Conservation (phyloP, 2,329 filamentous ascomycete species). For the Colletotrichum sp. region DNA sequence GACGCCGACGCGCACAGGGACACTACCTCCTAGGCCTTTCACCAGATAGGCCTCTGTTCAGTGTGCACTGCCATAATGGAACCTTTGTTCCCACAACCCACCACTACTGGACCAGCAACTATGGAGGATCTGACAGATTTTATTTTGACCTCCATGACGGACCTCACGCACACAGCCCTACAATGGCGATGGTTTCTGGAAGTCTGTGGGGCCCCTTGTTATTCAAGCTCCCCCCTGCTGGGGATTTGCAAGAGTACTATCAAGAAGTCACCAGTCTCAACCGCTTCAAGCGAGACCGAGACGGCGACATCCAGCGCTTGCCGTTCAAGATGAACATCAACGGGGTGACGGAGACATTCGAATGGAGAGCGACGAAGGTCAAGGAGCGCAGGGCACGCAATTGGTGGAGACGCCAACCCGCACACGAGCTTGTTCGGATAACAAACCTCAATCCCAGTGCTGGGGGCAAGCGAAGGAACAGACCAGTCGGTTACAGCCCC, state of each 20-base stretch:
- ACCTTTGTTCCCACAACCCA: too few species aligned
- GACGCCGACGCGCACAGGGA: too few species aligned
- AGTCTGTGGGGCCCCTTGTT: background rate
- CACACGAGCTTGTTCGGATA: background rate
- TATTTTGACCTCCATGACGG: background rate
- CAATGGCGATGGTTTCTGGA: background rate
- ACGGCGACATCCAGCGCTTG: background rate
- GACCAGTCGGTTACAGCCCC: background rate
- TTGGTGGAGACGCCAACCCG: background rate
- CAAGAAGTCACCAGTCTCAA: background rate
- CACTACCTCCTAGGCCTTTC: background rate
- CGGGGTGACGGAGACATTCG: background rate
- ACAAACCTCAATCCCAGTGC: background rate
- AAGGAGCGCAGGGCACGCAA: background rate
- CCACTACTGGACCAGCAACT: too few species aligned
- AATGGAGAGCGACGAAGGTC: background rate
- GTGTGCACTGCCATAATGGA: background rate
- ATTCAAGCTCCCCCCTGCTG: background rate
- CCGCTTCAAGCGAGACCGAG: background rate
- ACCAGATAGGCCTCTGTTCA: background rate
- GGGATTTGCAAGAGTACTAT: background rate
- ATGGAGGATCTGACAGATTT: fast-evolving
- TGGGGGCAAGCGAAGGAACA: background rate
- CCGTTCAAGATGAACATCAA: background rate
- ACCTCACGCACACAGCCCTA: background rate